phyloP scores from a whole-genome alignment of 495 filamentous ascomycete genomes.

The Penicillium manginii region DNA sequence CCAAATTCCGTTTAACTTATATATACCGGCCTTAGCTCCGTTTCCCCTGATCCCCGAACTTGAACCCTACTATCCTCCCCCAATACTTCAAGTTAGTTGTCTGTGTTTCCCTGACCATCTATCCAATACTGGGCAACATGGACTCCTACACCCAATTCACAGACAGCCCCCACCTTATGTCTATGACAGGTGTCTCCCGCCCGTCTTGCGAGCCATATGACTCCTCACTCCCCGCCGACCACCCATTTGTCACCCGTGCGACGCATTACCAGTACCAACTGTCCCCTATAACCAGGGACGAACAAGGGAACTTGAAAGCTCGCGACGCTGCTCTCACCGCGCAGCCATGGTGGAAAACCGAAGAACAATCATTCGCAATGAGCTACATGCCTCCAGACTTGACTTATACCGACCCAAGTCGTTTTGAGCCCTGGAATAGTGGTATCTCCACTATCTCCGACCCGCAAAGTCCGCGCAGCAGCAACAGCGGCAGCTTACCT shows the following conservation, averaged over 20 bases:
- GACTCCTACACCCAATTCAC: conserved; percentile 23
- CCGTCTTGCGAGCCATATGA: conserved; percentile 20
- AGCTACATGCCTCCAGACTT: conserved; percentile 15
- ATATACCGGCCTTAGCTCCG: conserved; percentile 14
- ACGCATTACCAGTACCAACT: conserved; percentile 17
- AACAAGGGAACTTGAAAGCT: conserved; percentile 7
- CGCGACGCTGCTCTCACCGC: not conserved
- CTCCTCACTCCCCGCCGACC: conserved; percentile 16
- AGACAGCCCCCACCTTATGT: conserved; percentile 18
- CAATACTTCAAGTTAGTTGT: not conserved
- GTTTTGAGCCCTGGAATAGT: conserved; percentile 23
- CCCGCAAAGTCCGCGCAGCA: conserved; percentile 28
- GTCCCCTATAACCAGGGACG: conserved; percentile 10
- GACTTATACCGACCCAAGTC: conserved; percentile 13
- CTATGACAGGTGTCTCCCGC: conserved; percentile 5
- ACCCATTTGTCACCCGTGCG: conserved; percentile 17
- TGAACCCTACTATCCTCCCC: conserved; percentile 1
- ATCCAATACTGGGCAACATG: conserved; percentile 20
- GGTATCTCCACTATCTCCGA: conserved; percentile 26
- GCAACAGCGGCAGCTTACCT: conserved; percentile 16
- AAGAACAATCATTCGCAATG: conserved; percentile 7
- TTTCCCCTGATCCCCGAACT: conserved; percentile 2
- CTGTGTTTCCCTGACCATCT: not conserved
- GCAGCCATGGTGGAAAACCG: conserved; percentile 18
- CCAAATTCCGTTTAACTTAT: conserved; percentile 12